Evolutionary conservation across 192 early-diverging fungal species (phyloP).

Genomic region (Piromyces finnis): DNA sequence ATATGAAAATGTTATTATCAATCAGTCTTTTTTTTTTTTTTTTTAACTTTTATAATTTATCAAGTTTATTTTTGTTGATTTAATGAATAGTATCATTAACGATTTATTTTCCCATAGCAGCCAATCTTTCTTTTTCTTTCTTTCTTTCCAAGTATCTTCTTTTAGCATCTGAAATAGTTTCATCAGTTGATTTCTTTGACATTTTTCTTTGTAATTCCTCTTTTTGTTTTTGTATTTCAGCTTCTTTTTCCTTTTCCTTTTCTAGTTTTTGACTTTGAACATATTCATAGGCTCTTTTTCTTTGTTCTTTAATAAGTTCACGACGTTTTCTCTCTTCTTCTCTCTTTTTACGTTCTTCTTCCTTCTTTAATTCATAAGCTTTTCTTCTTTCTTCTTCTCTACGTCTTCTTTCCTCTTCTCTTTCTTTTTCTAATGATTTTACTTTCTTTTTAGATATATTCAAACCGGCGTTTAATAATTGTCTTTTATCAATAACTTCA

Average conservation of each 20-base stretch:
- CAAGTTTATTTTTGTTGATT: no score
- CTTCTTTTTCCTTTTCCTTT: not conserved
- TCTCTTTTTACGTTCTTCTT: constrained; percentile 10
- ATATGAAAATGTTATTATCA: no score
- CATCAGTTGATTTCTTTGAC: not conserved
- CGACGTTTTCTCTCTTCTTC: not conserved
- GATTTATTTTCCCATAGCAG: not conserved
- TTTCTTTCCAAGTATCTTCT: not conserved
- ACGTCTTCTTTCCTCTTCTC: constrained; percentile 24
- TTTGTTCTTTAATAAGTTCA: constrained; percentile 10
- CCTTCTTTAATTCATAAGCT: constrained; percentile 12
- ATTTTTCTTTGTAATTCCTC: not conserved
- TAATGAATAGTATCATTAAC: no score
- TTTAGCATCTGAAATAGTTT: not conserved
- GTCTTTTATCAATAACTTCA: constrained; percentile 56
- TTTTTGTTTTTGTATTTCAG: not conserved
- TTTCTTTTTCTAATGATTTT: constrained; percentile 26
- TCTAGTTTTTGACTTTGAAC: constrained; percentile 13
- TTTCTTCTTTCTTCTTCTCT: constrained; percentile 22
- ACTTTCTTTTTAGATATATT: constrained; percentile 35
- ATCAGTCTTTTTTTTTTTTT: no score
- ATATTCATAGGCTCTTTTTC: constrained; percentile 19
- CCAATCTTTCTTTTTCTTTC: not conserved
- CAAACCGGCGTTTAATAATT: constrained; percentile 48
- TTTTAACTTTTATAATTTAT: no score